Percentiles rank a stretch among this genome's conserved stretches.
Evolutionary conservation across 2,329 filamentous ascomycete species (phyloP).

Genomic region (Pyrenophora teres): DNA sequence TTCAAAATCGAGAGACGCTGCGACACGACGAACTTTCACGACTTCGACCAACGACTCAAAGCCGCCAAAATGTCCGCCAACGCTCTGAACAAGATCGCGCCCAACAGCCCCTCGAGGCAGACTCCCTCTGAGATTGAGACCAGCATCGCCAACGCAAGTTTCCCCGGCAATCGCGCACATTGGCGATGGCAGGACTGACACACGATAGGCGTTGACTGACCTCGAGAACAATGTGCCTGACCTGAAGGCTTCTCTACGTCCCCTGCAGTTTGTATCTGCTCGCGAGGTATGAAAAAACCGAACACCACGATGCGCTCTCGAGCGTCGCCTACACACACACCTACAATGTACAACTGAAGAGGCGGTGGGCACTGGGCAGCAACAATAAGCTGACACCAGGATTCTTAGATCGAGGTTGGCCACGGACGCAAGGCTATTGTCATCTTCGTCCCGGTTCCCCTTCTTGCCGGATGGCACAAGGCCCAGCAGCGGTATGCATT

Average conservation of each 20-base stretch:
- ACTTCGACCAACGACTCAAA: slow-evolving; percentile 34
- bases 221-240: slow-evolving; percentile 99
- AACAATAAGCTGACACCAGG: slow-evolving; percentile 59
- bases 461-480: slow-evolving; percentile 98
- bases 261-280: slow-evolving; percentile 98
- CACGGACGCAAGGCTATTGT: slow-evolving; percentile 99
- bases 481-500: slow-evolving; percentile 94
- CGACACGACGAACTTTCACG: slow-evolving; percentile 24
- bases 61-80: slow-evolving; percentile 61
- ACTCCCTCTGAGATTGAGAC: slow-evolving; percentile 97
- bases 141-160: slow-evolving; percentile 86
- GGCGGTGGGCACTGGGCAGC: slow-evolving; percentile 62
- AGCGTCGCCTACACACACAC: slow-evolving; percentile 33
- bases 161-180: slow-evolving; percentile 5
- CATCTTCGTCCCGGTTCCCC: slow-evolving; percentile 99
- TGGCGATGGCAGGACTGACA: slow-evolving; percentile 23
- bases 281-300: slow-evolving; percentile 84
- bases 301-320: slow-evolving; percentile 33
- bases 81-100: slow-evolving; percentile 95
- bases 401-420: slow-evolving; percentile 95
- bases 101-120: slow-evolving; percentile 94
- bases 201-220: slow-evolving; percentile 74
- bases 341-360: slow-evolving; percentile 49
- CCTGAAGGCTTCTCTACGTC: slow-evolving; percentile 93
- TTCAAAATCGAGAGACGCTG: background rate